Evolutionary conservation across 2,329 filamentous ascomycete genomes (phyloP).

Genomic region (Cercospora zeina): DNA sequence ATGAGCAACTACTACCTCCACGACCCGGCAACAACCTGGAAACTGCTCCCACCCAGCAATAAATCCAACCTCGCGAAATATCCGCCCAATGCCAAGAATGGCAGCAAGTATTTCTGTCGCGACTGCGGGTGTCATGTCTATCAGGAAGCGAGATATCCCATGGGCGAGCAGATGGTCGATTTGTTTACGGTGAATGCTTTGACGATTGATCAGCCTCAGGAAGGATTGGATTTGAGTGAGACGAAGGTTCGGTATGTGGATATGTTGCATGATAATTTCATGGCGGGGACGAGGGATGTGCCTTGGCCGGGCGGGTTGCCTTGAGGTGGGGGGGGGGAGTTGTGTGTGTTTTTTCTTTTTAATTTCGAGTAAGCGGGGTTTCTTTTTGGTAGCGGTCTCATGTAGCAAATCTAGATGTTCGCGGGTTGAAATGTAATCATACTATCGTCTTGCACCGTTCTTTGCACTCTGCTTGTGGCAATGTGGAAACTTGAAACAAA

Average conservation of each 20-base stretch:
- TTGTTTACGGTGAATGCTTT: constrained; percentile 21
- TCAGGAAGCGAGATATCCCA: background rate
- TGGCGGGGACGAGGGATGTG: background rate
- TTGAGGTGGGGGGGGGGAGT: background rate
- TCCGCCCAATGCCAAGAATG: background rate
- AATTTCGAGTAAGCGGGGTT: background rate
- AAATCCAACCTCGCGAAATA: background rate
- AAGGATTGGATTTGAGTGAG: constrained; percentile 24
- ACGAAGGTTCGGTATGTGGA: constrained; percentile 23
- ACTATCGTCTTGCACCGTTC: too few relatives aligned
- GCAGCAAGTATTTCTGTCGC: constrained; percentile 11
- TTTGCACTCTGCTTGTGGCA: background rate
- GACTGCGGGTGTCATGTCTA: constrained; percentile 6
- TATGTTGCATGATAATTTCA: constrained; percentile 20
- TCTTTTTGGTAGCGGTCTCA: background rate
- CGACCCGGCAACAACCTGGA: background rate
- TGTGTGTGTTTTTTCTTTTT: too few relatives aligned
- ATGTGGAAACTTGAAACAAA: too few relatives aligned
- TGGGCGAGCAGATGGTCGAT: background rate
- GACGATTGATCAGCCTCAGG: constrained; percentile 25
- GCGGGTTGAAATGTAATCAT: too few relatives aligned
- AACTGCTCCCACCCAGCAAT: background rate
- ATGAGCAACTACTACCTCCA: constrained; percentile 6
- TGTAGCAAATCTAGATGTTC: background rate
- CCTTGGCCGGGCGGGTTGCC: constrained; percentile 6